These are phyloP conservation scores for Platanthera guangdongensis DNA, from an alignment of 106 monocot species.

Conservation along the genomic window DNA sequence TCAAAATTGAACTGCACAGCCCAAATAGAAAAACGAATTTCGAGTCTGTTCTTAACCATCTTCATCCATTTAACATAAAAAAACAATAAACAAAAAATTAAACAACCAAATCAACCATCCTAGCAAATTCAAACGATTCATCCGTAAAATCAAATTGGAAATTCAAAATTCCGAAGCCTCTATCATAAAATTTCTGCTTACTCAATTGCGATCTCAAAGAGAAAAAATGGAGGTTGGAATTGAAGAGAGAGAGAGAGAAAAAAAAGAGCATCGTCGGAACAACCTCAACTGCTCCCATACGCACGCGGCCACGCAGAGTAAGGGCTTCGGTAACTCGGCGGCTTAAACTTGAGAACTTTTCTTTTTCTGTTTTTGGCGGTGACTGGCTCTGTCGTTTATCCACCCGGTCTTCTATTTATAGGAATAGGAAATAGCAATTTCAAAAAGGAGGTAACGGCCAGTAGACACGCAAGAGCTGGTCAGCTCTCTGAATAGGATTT, in stretches of 20 bases:
- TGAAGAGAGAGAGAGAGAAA: background rate
- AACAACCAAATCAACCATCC: background rate
- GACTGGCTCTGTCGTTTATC: background rate
- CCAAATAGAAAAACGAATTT: background rate
- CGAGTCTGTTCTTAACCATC: background rate
- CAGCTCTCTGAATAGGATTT: too few relatives aligned
- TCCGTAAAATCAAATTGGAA: background rate
- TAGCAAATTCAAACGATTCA: background rate
- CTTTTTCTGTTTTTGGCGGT: background rate
- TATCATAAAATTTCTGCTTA: background rate
- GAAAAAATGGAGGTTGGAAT: background rate
- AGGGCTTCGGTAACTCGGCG: background rate
- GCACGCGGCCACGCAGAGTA: background rate
- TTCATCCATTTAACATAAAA: background rate
- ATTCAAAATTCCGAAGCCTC: background rate
- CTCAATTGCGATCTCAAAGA: background rate
- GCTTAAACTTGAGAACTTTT: background rate
- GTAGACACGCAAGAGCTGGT: too few relatives aligned
- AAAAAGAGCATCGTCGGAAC: background rate
- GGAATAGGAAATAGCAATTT: background rate
- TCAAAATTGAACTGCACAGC: background rate
- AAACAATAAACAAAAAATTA: background rate
- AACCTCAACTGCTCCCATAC: constrained; percentile 1
- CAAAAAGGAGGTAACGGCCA: background rate
- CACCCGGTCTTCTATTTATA: background rate